Evolutionary conservation across 192 early-diverging fungal species (phyloP), one percentile per base, ranked within the genome.

Genomic region (Coemansia sp.): DNA sequence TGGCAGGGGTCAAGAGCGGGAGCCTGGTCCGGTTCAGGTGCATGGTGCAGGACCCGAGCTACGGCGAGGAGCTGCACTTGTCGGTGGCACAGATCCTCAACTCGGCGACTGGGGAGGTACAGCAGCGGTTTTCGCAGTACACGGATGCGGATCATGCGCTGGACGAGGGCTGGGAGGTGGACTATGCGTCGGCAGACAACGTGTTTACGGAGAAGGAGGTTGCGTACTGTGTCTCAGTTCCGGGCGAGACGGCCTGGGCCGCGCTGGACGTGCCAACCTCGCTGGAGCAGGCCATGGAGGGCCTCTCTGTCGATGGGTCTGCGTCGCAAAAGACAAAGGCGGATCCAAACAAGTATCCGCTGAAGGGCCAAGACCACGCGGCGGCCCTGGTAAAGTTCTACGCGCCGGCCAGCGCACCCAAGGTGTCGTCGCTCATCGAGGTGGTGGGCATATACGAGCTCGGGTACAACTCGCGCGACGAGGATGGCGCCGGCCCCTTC

Each of bases 1-100:
- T 8, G 4, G 9, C 21, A 2, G 51, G 20, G 22, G 49, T 19
- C 22, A 56, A 65, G 36, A 19, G 20, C 22, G 70, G 65, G 2
- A 45, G 60, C 8, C 66, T 89, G 5, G 82, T 87, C 14, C 57
- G 85, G n/a, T 87, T 87, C 51, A 69, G 82, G 30, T 85, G 83
- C 63, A 89, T 89, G 87, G 77, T 89, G 4, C 87, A 89, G 62
- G 86, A 89, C 37, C 84, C 84, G 2, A 79, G 81, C 38, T 79
- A 86, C 19, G 85, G 81, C 7, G 80, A 86, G 46, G 85, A 89
- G 17, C 60, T 75, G 1, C 64, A 67, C 34, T 40, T 75, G n/a
- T 54, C 65, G 7, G 47, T 67, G 1, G 71, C 71, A 0, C 64
- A 57, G 8, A 18, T 60, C 2, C 25, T 61, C 12, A 68, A 75